Conservation (phyloP, 192 early-diverging fungal genomes). For the Globomyces pollinis-pini region DNA sequence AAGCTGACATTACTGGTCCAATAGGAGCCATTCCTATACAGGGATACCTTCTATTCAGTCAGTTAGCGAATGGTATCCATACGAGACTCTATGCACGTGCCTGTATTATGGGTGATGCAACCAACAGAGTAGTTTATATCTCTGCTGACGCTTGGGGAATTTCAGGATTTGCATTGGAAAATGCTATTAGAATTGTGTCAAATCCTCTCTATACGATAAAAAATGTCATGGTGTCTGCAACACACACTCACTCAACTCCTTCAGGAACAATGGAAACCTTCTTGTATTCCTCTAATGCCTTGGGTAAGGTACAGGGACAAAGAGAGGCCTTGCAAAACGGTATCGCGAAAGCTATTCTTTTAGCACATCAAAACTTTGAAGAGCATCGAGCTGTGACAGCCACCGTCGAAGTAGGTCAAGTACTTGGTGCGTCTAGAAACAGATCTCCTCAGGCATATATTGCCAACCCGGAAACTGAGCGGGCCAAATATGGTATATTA, state of each 20-base stretch:
- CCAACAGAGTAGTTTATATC: constrained; percentile 26
- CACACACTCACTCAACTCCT: constrained; percentile 37
- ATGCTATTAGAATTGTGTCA: constrained; percentile 12
- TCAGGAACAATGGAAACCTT: constrained; percentile 37
- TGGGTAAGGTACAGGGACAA: constrained; percentile 19
- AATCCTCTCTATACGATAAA: constrained; percentile 23
- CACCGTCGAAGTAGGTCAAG: constrained; percentile 13
- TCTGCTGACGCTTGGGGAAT: constrained; percentile 25
- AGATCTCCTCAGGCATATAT: constrained; percentile 29
- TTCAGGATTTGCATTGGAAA: constrained; percentile 7
- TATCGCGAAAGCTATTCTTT: constrained; percentile 22
- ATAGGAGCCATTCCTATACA: constrained; percentile 39
- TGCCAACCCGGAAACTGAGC: constrained; percentile 31
- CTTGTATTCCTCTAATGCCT: constrained; percentile 16
- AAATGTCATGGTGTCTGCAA: constrained; percentile 42
- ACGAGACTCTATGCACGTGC: constrained; percentile 22
- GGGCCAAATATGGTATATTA: constrained; percentile 22
- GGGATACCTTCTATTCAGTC: constrained; percentile 27
- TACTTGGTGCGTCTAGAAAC: constrained; percentile 31
- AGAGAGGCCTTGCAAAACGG: constrained; percentile 30
- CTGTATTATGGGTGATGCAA: not conserved
- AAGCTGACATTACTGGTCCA: constrained; percentile 27
- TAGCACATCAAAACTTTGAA: constrained; percentile 26
- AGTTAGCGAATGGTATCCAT: constrained; percentile 35
- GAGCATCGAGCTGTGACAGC: no score